phyloP scores from a whole-genome alignment of 768 basidiomycete genomes.

The Mrakia frigida region DNA sequence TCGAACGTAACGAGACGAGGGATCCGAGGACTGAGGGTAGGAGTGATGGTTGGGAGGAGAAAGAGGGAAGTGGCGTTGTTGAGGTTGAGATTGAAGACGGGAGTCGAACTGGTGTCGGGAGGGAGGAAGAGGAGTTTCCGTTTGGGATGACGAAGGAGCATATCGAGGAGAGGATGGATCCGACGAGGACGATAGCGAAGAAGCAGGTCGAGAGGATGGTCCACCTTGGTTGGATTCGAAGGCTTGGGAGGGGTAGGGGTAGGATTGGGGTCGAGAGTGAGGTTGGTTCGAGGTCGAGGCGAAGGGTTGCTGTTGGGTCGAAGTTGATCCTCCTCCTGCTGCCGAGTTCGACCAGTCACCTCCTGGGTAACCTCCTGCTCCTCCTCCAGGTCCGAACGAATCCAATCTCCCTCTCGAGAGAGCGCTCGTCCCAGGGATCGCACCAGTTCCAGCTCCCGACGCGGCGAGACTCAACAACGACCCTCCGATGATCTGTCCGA shows the following conservation, averaged over 20 bases:
- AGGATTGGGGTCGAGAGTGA: slow-evolving; percentile 1
- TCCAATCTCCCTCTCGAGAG: slow-evolving; percentile 3
- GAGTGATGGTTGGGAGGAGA: not conserved
- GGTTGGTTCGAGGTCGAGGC: slow-evolving; percentile 13
- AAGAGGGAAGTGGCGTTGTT: slow-evolving; percentile 7
- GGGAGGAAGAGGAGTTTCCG: slow-evolving; percentile 15
- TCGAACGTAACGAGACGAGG: not conserved
- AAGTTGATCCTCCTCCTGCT: not conserved
- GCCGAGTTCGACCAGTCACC: slow-evolving; percentile 5
- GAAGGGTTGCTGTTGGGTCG: not conserved
- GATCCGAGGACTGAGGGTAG: not conserved
- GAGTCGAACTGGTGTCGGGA: not conserved
- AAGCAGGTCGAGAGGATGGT: not conserved
- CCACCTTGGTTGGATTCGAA: not conserved
- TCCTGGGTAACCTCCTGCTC: not conserved
- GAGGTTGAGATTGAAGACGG: slow-evolving; percentile 3
- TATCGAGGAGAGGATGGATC: slow-evolving; percentile 15
- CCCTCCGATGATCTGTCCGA: slow-evolving; percentile 6
- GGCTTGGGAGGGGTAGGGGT: not conserved
- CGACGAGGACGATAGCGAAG: slow-evolving; percentile 4
- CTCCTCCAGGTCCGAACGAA: not conserved
- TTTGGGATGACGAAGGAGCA: slow-evolving; percentile 9
- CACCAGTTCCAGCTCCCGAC: not conserved
- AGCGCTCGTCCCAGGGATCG: not conserved
- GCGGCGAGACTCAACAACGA: not conserved